Percentiles rank a stretch among this genome's conserved stretches.
phyloP scores from a whole-genome alignment of 192 early-diverging fungal species.

The Podila epicladia region DNA sequence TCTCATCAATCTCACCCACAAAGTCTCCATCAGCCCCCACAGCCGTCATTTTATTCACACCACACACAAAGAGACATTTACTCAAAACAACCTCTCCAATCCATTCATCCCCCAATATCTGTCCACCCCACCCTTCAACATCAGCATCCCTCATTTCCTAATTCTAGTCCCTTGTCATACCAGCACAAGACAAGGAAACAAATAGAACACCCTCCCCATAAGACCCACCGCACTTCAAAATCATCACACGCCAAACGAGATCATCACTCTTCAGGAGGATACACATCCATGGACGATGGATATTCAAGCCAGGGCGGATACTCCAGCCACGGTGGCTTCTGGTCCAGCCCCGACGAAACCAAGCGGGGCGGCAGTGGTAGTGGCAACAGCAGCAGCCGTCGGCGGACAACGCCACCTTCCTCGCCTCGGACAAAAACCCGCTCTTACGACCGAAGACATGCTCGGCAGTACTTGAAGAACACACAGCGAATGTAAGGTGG shows the following conservation, averaged over 20 bases:
- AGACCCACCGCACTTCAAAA: not conserved
- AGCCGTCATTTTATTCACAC: not conserved
- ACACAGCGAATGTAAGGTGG: constrained; percentile 36
- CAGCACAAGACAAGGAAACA: not conserved
- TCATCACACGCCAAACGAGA: not conserved
- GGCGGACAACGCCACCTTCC: constrained; percentile 32
- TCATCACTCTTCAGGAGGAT: constrained; percentile 2
- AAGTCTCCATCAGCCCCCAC: not conserved
- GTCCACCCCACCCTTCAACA: not conserved
- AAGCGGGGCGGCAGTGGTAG: constrained; percentile 23
- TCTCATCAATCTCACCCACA: not conserved
- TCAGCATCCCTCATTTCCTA: not conserved
- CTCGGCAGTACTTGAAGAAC: constrained; percentile 49
- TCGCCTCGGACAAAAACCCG: constrained; percentile 32
- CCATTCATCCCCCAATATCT: not conserved
- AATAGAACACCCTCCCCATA: not conserved
- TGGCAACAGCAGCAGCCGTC: constrained; percentile 15
- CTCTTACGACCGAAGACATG: constrained; percentile 44
- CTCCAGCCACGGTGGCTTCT: constrained; percentile 43
- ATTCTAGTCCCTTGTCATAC: not conserved
- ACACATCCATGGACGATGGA: constrained; percentile 49
- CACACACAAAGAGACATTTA: not conserved
- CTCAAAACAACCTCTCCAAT: not conserved
- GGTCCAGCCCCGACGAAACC: constrained; percentile 38
- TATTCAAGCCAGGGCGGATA: constrained; percentile 50